Evolutionary conservation across 306 rosid species (phyloP).

Genomic region (Cicer arietinum): DNA sequence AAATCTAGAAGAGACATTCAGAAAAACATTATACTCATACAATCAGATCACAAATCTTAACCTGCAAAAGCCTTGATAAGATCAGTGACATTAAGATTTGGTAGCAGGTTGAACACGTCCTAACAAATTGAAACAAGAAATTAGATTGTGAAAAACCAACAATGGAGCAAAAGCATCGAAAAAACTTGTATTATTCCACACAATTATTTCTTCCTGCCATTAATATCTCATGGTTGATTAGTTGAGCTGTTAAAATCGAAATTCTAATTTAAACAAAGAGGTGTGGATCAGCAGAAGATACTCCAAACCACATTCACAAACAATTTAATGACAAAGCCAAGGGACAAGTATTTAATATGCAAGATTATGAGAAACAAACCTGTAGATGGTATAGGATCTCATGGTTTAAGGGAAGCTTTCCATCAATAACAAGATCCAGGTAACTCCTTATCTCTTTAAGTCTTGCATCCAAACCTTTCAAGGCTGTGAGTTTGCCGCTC

Average conservation of each 20-base stretch:
- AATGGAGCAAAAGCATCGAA: constrained; percentile 5
- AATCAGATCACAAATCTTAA: constrained; percentile 22
- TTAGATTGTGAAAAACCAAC: constrained; percentile 10
- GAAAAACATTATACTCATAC: constrained; percentile 23
- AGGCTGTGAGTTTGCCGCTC: constrained; percentile 85
- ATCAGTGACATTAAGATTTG: constrained; percentile 61
- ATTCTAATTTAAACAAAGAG: neutral
- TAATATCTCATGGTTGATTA: neutral
- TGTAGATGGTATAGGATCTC: constrained; percentile 91
- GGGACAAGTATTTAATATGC: neutral
- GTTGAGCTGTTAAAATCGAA: neutral
- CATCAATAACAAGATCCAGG: constrained; percentile 86
- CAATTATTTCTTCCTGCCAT: constrained; percentile 1
- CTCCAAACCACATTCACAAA: constrained; percentile 7
- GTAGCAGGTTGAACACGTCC: constrained; percentile 66
- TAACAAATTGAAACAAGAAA: constrained; percentile 35
- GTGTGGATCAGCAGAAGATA: constrained; percentile 12
- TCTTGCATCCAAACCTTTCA: constrained; percentile 95
- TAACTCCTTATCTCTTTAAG: constrained; percentile 79
- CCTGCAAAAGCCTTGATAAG: constrained; percentile 63
- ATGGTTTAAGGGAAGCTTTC: constrained; percentile 81
- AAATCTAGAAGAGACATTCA: constrained; percentile 10
- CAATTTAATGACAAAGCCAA: constrained; percentile 33
- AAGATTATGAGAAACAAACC: constrained; percentile 49
- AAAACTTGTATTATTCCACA: neutral